These are phyloP conservation scores for Tilletia caries DNA, from an alignment of 1,284 basidiomycete genomes.

Conservation along the genomic window DNA sequence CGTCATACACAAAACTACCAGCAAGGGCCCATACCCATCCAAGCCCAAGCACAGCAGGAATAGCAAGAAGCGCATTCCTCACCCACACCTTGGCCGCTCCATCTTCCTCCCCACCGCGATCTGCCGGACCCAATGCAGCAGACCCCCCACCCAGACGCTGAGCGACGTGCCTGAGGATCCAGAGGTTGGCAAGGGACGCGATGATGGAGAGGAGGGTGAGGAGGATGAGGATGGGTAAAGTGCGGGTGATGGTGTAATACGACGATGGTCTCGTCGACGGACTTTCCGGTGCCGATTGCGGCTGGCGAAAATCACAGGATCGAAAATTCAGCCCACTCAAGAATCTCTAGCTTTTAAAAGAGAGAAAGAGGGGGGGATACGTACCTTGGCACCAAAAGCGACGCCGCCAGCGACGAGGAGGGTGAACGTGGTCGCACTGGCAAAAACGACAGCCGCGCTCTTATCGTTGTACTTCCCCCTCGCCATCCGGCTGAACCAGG, in stretches of 20 bases:
- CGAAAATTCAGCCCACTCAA: slow-evolving; percentile 19
- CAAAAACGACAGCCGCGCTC: slow-evolving; percentile 34
- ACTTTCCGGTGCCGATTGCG: slow-evolving; percentile 28
- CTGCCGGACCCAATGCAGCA: not conserved
- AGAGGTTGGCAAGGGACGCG: slow-evolving; percentile 66
- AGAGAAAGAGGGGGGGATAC: not conserved
- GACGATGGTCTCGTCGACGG: slow-evolving; percentile 53
- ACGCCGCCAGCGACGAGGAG: slow-evolving; percentile 28
- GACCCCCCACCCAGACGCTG: not conserved
- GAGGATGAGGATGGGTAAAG: slow-evolving; percentile 76
- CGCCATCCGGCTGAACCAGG: slow-evolving; percentile 18
- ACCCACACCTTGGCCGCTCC: slow-evolving; percentile 34
- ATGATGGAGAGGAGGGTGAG: slow-evolving; percentile 73
- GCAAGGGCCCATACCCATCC: slow-evolving; percentile 82
- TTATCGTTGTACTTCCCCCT: slow-evolving; percentile 37
- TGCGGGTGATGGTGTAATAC: slow-evolving; percentile 63
- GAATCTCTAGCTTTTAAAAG: too few species aligned
- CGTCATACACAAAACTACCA: slow-evolving; percentile 82
- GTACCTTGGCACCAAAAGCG: slow-evolving; percentile 20
- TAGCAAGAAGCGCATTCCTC: slow-evolving; percentile 32
- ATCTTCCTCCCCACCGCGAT: slow-evolving; percentile 3
- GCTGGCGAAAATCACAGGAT: not conserved
- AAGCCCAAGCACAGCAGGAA: slow-evolving; percentile 74
- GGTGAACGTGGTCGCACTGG: slow-evolving; percentile 24
- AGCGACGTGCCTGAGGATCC: slow-evolving; percentile 35